phyloP scores from a whole-genome alignment of 352 stramenopile genomes.

The Pythium angustatum region DNA sequence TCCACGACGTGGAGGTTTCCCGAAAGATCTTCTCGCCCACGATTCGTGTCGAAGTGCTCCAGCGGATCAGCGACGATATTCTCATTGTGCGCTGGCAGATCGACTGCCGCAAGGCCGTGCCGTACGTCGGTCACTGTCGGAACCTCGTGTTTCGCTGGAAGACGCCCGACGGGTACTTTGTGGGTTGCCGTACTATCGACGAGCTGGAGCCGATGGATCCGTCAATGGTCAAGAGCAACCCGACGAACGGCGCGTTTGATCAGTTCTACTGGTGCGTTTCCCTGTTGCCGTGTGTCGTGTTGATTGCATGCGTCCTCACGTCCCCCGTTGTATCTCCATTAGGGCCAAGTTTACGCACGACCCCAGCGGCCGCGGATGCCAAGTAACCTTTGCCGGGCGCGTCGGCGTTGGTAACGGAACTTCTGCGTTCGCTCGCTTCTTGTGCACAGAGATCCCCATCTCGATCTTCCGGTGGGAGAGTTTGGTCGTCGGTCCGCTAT shows the following conservation, averaged over 20 bases:
- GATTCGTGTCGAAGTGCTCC: constrained; percentile 26
- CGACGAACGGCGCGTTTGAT: constrained; percentile 27
- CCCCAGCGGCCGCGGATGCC: constrained; percentile 6
- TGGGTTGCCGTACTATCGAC: constrained; percentile 34
- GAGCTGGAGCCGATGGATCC: constrained; percentile 13
- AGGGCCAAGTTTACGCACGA: constrained; percentile 30
- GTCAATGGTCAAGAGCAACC: constrained; percentile 10
- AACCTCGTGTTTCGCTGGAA: constrained; percentile 34
- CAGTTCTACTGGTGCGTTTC: constrained; percentile 38
- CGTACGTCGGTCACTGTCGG: constrained; percentile 24
- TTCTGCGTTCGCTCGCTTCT: constrained; percentile 27
- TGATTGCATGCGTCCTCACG: neutral
- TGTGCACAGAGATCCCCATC: constrained; percentile 35
- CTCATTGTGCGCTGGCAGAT: constrained; percentile 32
- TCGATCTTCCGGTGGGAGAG: constrained; percentile 35
- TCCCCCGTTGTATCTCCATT: neutral
- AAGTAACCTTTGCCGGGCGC: constrained; percentile 30
- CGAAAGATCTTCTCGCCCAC: constrained; percentile 30
- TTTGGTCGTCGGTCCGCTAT: constrained; percentile 29
- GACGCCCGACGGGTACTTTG: constrained; percentile 30
- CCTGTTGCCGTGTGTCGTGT: too few relatives aligned
- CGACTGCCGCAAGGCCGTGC: constrained; percentile 25
- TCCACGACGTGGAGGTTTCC: constrained; percentile 21
- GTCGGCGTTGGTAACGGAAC: constrained; percentile 32
- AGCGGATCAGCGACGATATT: constrained; percentile 31